These are phyloP conservation scores for Epichloe uncinata DNA, from an alignment of 2,329 filamentous ascomycete species.

Conservation along the genomic window DNA sequence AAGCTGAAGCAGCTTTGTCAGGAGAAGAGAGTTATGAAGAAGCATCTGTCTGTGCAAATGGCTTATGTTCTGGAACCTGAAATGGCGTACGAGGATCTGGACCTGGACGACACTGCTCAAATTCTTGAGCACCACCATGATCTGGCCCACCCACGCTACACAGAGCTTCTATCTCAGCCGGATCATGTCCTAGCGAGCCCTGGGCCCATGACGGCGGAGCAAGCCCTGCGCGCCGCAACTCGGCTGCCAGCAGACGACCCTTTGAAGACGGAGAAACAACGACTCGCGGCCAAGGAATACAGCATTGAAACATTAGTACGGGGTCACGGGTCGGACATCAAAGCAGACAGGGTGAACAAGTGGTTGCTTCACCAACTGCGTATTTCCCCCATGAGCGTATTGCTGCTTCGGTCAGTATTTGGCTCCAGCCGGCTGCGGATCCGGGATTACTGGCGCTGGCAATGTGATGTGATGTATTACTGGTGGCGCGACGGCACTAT, in stretches of 20 bases:
- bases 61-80: constrained; percentile 26
- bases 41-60: constrained; percentile 25
- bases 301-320: constrained; percentile 30
- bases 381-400: constrained; percentile 31
- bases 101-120: constrained; percentile 19
- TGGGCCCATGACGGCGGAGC: constrained; percentile 26
- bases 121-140: constrained; percentile 13
- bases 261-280: constrained; percentile 20
- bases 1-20: constrained; percentile 27
- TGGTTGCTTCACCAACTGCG: constrained; percentile 41
- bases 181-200: constrained; percentile 26
- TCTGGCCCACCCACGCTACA: constrained; percentile 28
- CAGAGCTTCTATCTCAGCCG: constrained; percentile 35
- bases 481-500: constrained; percentile 22
- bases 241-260: constrained; percentile 24
- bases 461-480: constrained; percentile 24
- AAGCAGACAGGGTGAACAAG: constrained; percentile 32
- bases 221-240: constrained; percentile 26
- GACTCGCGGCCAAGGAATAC: constrained; percentile 33
- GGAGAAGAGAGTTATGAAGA: constrained; percentile 28
- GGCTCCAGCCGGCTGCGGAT: constrained; percentile 17
- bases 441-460: constrained; percentile 21
- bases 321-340: constrained; percentile 23
- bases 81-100: constrained; percentile 27
- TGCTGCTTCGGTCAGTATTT: constrained; percentile 26